Base-by-base conservation (phyloP, 176 grass and related monocot species). In the Elaeis guineensis region DNA sequence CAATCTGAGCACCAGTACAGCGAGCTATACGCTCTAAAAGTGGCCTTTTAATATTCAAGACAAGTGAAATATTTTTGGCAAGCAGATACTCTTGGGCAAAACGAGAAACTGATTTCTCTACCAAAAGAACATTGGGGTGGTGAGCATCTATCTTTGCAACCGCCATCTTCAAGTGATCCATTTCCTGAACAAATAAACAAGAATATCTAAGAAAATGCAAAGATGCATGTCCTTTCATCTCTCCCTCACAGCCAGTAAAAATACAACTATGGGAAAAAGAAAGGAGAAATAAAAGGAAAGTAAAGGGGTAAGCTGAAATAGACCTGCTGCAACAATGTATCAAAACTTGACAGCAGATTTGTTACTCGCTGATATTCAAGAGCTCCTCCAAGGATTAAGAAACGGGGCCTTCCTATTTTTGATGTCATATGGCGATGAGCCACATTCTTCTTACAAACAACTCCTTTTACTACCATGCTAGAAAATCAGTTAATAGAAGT, bases 401-500 rank as follows among this genome's bases (percentile, higher is more conserved):
- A 82, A 12, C 71, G 81, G 57, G 93, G 81, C 53, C 83, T 97
- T 73, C 80, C 76, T 25, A 89, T 89, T 67, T 83, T 83, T 76
- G 73, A 64, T 63, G 72, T 17, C 92, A 97, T 97, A 39, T 76
- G 92, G 7, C 87, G 78, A 64, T 97, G 78, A 78, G 92, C 92
- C 48, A 92, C 87, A 66, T 97, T 97, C 78, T 97, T 97, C 81
- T 97, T 97, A 70, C 93, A 97, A 69, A 97, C 93, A 83, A 97
- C 79, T 67, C 93, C 93, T 85, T 80, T 97, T 53, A 92, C 81
- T 58, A 85, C 87, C 24, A 77, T 75, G 56, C 93, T 96, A 71
- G 14, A 82, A 87, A 75, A 61, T 50, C 62, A 68, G 29, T 63
- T 68, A 28, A 72, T 44, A 57, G 25, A 4, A 17, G 20, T 11